phyloP scores from a whole-genome alignment of 495 filamentous ascomycete genomes.

The Pseudomonodictys pantanalensis region DNA sequence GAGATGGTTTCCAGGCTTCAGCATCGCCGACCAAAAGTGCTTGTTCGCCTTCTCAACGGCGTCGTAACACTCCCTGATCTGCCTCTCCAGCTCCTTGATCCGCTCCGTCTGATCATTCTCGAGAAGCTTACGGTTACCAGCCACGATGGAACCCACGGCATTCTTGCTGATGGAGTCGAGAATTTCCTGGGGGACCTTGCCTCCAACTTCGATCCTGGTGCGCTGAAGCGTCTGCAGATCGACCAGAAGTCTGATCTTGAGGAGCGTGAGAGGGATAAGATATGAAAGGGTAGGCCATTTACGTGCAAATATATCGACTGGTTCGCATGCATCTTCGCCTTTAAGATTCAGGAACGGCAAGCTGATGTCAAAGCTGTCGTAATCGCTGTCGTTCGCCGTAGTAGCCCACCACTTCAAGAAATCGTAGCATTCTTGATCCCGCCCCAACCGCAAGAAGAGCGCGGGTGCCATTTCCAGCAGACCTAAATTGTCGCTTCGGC shows the following conservation, averaged over 20 bases:
- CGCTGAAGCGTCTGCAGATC: constrained; percentile 35
- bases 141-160: not conserved
- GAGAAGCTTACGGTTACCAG: not conserved
- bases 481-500: constrained; percentile 49
- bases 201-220: not conserved
- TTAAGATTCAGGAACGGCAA: constrained; percentile 2
- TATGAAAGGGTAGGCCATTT: constrained; percentile 22
- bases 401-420: constrained; percentile 52
- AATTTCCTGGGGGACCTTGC: not conserved
- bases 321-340: not conserved
- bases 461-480: constrained; percentile 44
- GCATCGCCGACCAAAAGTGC: constrained; percentile 40
- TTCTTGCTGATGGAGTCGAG: not conserved
- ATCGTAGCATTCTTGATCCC: constrained; percentile 56
- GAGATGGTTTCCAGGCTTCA: constrained; percentile 39
- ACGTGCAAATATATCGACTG: not conserved
- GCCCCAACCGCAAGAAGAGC: constrained; percentile 47
- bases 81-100: constrained; percentile 21
- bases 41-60: constrained; percentile 32
- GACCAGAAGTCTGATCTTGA: constrained; percentile 43
- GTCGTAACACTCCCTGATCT: constrained; percentile 22
- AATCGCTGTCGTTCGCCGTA: constrained; percentile 27
- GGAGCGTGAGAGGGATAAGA: constrained; percentile 37
- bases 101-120: constrained; percentile 27
- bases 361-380: constrained; percentile 44